A percentile compares a stretch with the other conserved stretches of the same genome.
Evolutionary conservation across 176 grass and related monocot genomes (phyloP).

Genomic region (Canna indica): DNA sequence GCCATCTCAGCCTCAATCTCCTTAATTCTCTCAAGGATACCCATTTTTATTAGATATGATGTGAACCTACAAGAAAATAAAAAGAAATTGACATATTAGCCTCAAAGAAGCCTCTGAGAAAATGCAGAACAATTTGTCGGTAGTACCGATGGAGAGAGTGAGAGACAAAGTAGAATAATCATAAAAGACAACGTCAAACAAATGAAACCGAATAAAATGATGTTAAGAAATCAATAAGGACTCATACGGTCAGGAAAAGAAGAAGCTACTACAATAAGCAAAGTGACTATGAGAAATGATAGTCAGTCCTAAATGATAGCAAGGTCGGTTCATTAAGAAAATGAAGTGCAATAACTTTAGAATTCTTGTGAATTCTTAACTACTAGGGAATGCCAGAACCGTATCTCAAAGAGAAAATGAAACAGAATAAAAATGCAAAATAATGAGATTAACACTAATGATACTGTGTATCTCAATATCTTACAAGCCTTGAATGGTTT

Average conservation of each 20-base stretch:
- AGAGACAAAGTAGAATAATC: background rate
- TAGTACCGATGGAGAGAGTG: too few species aligned
- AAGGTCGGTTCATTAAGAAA: background rate
- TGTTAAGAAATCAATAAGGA: background rate
- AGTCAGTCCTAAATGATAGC: background rate
- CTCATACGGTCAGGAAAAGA: background rate
- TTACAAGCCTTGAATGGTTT: background rate
- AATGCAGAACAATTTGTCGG: background rate
- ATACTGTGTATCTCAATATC: background rate
- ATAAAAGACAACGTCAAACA: background rate
- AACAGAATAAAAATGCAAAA: background rate
- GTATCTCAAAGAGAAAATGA: background rate
- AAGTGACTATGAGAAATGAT: background rate
- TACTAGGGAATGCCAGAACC: background rate
- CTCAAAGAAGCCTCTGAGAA: background rate
- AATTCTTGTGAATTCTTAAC: background rate
- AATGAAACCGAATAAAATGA: background rate
- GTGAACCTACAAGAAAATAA: constrained; percentile 1
- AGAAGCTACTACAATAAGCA: background rate
- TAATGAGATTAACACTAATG: background rate
- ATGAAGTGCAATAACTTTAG: background rate
- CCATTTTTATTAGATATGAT: constrained; percentile 48
- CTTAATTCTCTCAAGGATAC: constrained; percentile 96
- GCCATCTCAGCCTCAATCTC: constrained; percentile 99
- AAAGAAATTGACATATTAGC: background rate